Evolutionary conservation across 129 eudicot species (phyloP).

Genomic region (Arctium minus): DNA sequence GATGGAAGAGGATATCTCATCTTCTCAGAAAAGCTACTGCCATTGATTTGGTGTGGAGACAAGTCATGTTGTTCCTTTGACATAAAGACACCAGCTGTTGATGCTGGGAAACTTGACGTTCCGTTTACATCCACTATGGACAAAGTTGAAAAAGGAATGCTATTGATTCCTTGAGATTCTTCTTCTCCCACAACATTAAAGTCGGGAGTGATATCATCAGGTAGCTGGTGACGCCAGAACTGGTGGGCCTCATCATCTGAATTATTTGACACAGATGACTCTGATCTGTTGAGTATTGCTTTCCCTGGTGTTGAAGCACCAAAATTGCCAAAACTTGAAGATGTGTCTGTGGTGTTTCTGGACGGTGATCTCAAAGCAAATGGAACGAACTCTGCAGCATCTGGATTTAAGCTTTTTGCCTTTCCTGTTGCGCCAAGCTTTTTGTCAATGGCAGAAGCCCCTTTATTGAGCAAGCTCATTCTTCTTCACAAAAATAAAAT

Average conservation of each 20-base stretch:
- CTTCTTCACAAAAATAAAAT: constrained; percentile 22
- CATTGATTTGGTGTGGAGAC: constrained; percentile 42
- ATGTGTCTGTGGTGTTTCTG: constrained; percentile 27
- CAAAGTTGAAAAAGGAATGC: constrained; percentile 56
- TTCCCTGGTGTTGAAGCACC: constrained; percentile 44
- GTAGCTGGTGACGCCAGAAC: constrained; percentile 84
- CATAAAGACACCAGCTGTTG: constrained; percentile 35
- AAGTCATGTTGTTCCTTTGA: constrained; percentile 45
- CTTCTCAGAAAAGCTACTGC: constrained; percentile 42
- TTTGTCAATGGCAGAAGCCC: constrained; percentile 53
- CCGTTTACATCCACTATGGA: constrained; percentile 53
- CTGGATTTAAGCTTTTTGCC: constrained; percentile 67
- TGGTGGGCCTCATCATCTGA: constrained; percentile 93
- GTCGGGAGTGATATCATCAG: constrained; percentile 93
- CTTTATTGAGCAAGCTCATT: constrained; percentile 72
- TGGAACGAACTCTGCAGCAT: constrained; percentile 77
- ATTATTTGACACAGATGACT: constrained; percentile 69
- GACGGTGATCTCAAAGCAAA: constrained; percentile 13
- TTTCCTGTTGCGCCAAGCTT: constrained; percentile 42
- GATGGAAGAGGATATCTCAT: constrained; percentile 36
- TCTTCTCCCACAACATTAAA: constrained; percentile 58
- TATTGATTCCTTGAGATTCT: constrained; percentile 41
- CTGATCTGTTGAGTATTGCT: constrained; percentile 59
- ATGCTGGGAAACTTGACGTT: constrained; percentile 36
- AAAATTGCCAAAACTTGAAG: constrained; percentile 33